These are phyloP conservation scores for Kandelia obovata DNA, from an alignment of 345 rosid genomes.

Conservation along the genomic window DNA sequence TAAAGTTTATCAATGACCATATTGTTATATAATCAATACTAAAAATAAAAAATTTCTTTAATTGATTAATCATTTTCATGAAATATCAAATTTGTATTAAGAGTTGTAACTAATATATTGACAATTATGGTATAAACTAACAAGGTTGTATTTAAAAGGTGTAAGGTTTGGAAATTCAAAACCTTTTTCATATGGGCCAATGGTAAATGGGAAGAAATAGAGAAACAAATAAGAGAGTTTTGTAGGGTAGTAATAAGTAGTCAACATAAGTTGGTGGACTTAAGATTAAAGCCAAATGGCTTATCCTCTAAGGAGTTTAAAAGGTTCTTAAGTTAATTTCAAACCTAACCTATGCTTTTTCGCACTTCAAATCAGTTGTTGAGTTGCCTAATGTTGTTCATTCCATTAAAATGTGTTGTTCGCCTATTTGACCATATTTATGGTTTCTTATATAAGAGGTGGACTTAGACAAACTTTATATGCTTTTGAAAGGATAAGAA, in stretches of 20 bases:
- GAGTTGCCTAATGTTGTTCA: slow-evolving; percentile 43
- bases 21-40: too few species aligned
- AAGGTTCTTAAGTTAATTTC: slow-evolving; percentile 46
- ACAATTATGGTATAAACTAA: too few species aligned
- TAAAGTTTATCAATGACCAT: too few species aligned
- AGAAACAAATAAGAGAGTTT: slow-evolving; percentile 32
- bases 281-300: slow-evolving; percentile 28
- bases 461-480: slow-evolving; percentile 59
- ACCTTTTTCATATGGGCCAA: slow-evolving; percentile 25
- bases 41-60: too few species aligned
- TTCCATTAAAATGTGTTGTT: slow-evolving; percentile 58
- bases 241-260: slow-evolving; percentile 33
- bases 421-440: slow-evolving; percentile 64
- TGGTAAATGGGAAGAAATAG: slow-evolving; percentile 34
- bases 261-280: slow-evolving; percentile 26
- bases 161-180: slow-evolving; percentile 32
- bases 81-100: too few species aligned
- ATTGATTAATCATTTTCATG: too few species aligned
- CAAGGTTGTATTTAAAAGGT: slow-evolving; percentile 17
- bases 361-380: slow-evolving; percentile 62
- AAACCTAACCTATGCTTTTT: slow-evolving; percentile 52
- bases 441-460: slow-evolving; percentile 50
- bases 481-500: slow-evolving; percentile 56
- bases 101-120: too few species aligned
- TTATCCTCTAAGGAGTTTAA: slow-evolving; percentile 48